Evolutionary conservation across 2,329 filamentous ascomycete genomes (phyloP).

Genomic region (Neodidymelliopsis sp.): DNA sequence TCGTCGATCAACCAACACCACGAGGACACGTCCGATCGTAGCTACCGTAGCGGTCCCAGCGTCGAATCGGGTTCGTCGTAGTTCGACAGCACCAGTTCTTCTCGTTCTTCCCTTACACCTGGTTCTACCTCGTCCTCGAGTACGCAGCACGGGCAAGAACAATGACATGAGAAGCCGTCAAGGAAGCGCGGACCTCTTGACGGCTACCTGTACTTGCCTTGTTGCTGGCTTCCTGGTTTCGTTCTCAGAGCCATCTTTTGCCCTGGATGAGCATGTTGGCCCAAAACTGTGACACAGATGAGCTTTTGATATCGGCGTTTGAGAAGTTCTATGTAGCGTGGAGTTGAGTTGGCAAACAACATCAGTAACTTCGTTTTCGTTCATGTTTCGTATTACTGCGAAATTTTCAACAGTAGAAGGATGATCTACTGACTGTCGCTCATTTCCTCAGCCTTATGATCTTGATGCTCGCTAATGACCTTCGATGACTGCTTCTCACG

Average conservation of each 20-base stretch:
- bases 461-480: too few relatives aligned
- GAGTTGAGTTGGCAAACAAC: neutral
- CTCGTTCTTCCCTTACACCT: conserved; percentile 8
- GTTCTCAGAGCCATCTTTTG: conserved; percentile 46
- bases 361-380: too few relatives aligned
- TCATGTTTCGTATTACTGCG: too few relatives aligned
- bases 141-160: conserved; percentile 19
- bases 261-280: too few relatives aligned
- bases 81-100: conserved; percentile 32
- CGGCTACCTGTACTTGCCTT: conserved; percentile 40
- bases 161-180: conserved; percentile 38
- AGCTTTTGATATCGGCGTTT: too few relatives aligned
- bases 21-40: conserved; percentile 28
- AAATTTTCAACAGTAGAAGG: too few relatives aligned
- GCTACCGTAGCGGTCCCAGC: conserved; percentile 38
- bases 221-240: conserved; percentile 45
- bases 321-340: neutral
- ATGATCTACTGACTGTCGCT: too few relatives aligned
- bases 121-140: conserved; percentile 16
- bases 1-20: conserved; percentile 27
- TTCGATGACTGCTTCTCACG: too few relatives aligned
- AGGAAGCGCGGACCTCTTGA: conserved; percentile 33
- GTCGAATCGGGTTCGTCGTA: conserved; percentile 39
- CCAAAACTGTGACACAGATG: too few relatives aligned
- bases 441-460: too few relatives aligned